Percentiles rank a stretch among this genome's conserved stretches.
phyloP scores from a whole-genome alignment of 164 flowering plant genomes.

The Aristolochia contorta region DNA sequence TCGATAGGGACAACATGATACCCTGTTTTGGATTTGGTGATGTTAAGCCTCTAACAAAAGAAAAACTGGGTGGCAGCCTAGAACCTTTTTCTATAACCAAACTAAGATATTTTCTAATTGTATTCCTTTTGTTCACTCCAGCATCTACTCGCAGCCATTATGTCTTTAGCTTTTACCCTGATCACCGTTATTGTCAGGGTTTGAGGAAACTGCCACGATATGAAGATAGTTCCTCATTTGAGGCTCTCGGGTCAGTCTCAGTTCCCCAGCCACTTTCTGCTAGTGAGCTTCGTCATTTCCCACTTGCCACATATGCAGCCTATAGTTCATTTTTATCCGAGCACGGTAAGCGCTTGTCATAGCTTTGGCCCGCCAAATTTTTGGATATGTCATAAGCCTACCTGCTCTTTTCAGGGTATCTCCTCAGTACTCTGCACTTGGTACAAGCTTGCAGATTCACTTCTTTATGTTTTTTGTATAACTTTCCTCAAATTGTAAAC shows the following conservation, averaged over 20 bases:
- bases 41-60: constrained; percentile 36
- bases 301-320: neutral
- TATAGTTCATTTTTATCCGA: too few species aligned
- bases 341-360: too few species aligned
- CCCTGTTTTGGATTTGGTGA: constrained; percentile 99
- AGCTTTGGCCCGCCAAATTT: too few species aligned
- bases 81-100: neutral
- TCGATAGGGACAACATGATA: constrained; percentile 84
- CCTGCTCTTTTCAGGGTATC: too few species aligned
- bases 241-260: constrained; percentile 54
- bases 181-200: constrained; percentile 69
- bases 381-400: too few species aligned
- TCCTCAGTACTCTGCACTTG: too few species aligned
- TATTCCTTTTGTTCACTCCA: constrained; percentile 15
- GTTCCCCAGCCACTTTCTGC: neutral
- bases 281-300: neutral
- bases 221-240: constrained; percentile 54
- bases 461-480: too few species aligned
- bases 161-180: constrained; percentile 81
- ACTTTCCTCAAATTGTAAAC: too few species aligned
- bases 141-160: constrained; percentile 67
- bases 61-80: neutral
- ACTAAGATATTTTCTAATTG: neutral
- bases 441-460: too few species aligned
- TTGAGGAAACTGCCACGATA: constrained; percentile 78